Conservation (phyloP, 1,284 basidiomycete species). For the Rugiboletus extremiorientalis region DNA sequence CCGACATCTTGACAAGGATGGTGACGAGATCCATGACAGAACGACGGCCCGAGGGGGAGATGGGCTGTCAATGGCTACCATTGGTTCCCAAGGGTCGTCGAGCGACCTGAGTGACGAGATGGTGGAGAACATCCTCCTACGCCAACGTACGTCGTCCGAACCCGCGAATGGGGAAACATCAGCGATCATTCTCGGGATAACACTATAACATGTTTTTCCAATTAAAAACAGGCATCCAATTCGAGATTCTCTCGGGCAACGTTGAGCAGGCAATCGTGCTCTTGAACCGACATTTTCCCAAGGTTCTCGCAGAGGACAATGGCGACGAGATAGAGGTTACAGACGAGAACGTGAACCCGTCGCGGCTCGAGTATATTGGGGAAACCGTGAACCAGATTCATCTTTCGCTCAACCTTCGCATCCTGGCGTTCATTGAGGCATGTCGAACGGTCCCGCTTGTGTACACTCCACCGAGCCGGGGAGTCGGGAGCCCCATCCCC, state of each 20-base stretch:
- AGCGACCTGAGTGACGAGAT: slow-evolving; percentile 42
- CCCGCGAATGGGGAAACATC: neutral
- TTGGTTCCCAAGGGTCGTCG: slow-evolving; percentile 20
- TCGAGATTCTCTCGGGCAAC: slow-evolving; percentile 63
- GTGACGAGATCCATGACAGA: slow-evolving; percentile 53
- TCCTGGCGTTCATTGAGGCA: slow-evolving; percentile 81
- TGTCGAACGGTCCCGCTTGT: slow-evolving; percentile 68
- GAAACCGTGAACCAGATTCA: slow-evolving; percentile 69
- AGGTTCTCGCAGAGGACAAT: slow-evolving; percentile 49
- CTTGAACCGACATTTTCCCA: slow-evolving; percentile 67
- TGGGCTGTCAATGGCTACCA: neutral
- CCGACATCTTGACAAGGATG: slow-evolving; percentile 62
- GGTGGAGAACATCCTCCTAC: slow-evolving; percentile 49
- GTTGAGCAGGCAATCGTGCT: slow-evolving; percentile 67
- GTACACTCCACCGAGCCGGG: slow-evolving; percentile 28
- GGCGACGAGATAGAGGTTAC: slow-evolving; percentile 19
- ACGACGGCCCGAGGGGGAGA: slow-evolving; percentile 17
- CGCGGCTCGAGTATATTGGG: slow-evolving; percentile 47
- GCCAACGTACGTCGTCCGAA: slow-evolving; percentile 50
- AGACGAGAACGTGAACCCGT: slow-evolving; percentile 28
- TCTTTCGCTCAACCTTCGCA: slow-evolving; percentile 78
- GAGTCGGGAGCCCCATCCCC: slow-evolving; percentile 3
- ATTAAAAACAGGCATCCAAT: slow-evolving; percentile 56
- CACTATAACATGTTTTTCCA: neutral
- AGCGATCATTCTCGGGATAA: neutral